Base-by-base conservation (phyloP, 257 asterid genomes). In the Pogostemon cablin region DNA sequence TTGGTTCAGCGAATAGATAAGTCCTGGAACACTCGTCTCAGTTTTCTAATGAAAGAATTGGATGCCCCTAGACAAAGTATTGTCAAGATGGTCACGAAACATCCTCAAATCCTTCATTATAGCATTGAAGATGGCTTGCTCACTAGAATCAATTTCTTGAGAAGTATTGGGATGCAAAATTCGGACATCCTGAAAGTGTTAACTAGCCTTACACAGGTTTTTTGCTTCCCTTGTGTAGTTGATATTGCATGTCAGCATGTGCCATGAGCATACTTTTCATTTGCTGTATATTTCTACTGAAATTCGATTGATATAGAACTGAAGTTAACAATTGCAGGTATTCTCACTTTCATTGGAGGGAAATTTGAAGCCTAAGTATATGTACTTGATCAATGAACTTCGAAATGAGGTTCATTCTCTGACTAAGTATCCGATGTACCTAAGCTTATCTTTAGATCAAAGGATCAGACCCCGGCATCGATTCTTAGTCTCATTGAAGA, bases 31-130 rank as follows among this genome's bases (percentile, higher is more conserved):
- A 34, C 90, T 38, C 97, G 96, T 70, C 86, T 87, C 75, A 75
- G 47, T 54, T 93, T 93, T 73, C 86, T 93, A 47, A 86, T 87
- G 63, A 90, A 81, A 75, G 97, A 93, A 81, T 78, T 93, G 88
- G 86, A 60, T 66, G 96, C 98, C 72, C 96, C 98, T 37, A 86
- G 93, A 69, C 90, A 85, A 57, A 90, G 87, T 72, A 83, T 90
- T 32, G 97, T 90, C 73, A 93, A 93, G 88, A 90, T 93, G 97
- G 98, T 93, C 38, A 86, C 85, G 3, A 93, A 93, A 63, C 98
- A 93, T 81, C 98, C 98, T 60, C 98, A 93, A 79, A 64, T 90
- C 61, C 96, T 93, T 85, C 98, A 93, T 72, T 90, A 93, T 82
- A 88, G 98, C 79, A 77, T 93, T 20, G 96, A 93, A 81, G 93